Percentiles rank a stretch among this genome's conserved stretches.
phyloP scores from a whole-genome alignment of 78 protist genomes.

The Salpingoeca rosetta region DNA sequence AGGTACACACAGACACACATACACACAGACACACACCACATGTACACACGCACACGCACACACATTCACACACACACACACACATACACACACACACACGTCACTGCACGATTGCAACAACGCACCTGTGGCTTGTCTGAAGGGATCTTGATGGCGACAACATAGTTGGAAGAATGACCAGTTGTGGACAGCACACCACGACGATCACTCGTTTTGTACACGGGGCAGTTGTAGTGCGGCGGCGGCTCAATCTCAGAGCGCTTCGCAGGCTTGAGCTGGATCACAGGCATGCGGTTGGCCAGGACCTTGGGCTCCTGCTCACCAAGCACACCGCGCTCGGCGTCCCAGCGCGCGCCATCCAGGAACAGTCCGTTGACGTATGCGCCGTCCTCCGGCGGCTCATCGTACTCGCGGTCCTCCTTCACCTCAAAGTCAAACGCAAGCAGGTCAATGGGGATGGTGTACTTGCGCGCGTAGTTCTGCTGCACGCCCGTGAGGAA shows the following conservation, averaged over 20 bases:
- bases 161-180: conserved; percentile 35
- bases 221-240: conserved; percentile 30
- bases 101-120: too few relatives aligned
- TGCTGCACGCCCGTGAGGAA: conserved; percentile 74
- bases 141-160: conserved; percentile 53
- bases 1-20: too few relatives aligned
- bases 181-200: conserved; percentile 54
- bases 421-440: not conserved
- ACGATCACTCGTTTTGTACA: conserved; percentile 44
- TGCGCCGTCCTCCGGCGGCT: conserved; percentile 36
- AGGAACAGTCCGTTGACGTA: conserved; percentile 50
- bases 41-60: too few relatives aligned
- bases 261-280: conserved; percentile 16
- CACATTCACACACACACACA: too few relatives aligned
- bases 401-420: not conserved
- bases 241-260: not conserved
- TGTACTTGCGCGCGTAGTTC: conserved; percentile 28
- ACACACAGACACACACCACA: too few relatives aligned
- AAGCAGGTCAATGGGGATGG: conserved; percentile 28
- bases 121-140: not conserved
- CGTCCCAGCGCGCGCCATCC: conserved; percentile 65
- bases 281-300: conserved; percentile 21
- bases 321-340: not conserved
- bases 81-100: too few relatives aligned
- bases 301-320: conserved; percentile 35